These are phyloP conservation scores for Neurospora sp. DNA, from an alignment of 495 filamentous ascomycete genomes.

Conservation along the genomic window DNA sequence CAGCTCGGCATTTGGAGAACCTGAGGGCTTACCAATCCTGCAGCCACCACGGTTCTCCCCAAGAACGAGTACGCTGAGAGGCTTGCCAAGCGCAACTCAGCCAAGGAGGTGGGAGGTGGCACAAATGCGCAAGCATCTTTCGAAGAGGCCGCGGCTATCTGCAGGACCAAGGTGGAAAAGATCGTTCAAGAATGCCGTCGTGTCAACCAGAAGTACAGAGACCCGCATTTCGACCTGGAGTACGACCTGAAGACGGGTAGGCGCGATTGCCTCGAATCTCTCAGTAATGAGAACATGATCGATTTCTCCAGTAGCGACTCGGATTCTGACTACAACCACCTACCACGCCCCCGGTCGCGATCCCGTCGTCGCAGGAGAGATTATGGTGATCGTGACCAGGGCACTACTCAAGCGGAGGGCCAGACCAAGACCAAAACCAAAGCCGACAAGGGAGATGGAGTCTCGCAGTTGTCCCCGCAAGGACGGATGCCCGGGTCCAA, in stretches of 20 bases:
- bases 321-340: constrained; percentile 4
- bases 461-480: constrained; percentile 2
- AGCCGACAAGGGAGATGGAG: background rate
- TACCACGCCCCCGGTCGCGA: background rate
- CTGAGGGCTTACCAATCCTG: constrained; percentile 8
- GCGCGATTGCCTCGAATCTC: constrained; percentile 54
- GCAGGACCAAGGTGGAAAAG: constrained; percentile 63
- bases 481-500: constrained; percentile 10
- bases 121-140: constrained; percentile 50
- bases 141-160: constrained; percentile 60
- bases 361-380: background rate
- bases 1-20: background rate
- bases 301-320: constrained; percentile 4
- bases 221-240: constrained; percentile 83
- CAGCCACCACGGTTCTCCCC: constrained; percentile 63
- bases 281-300: constrained; percentile 27
- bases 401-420: background rate
- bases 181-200: constrained; percentile 75
- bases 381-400: background rate
- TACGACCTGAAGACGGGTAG: constrained; percentile 56
- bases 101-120: constrained; percentile 18
- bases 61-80: constrained; percentile 61
- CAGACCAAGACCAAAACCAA: background rate
- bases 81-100: constrained; percentile 49
- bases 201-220: constrained; percentile 83